phyloP scores from a whole-genome alignment of 1,284 basidiomycete species.

The Malassezia vespertilionis region DNA sequence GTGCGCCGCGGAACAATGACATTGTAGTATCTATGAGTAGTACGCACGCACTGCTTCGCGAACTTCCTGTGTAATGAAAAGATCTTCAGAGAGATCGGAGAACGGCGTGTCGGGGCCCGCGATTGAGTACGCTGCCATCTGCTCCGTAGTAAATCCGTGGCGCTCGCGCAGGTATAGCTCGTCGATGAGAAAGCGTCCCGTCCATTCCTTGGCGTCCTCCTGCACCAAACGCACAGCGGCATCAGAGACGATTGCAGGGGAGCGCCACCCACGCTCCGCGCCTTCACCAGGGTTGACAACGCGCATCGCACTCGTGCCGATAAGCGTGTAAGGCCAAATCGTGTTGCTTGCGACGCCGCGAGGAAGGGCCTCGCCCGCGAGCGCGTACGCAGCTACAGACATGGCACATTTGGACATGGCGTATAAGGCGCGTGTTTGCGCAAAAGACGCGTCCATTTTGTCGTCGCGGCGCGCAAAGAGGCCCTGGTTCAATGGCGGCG shows the following conservation, averaged over 20 bases:
- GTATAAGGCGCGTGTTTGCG: conserved; percentile 25
- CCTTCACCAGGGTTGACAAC: conserved; percentile 28
- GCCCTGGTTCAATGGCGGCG: conserved; percentile 28
- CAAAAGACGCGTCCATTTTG: conserved; percentile 24
- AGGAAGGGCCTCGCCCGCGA: conserved; percentile 35
- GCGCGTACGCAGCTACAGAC: conserved; percentile 33
- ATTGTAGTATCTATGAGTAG: conserved; percentile 10
- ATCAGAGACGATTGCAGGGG: conserved; percentile 37
- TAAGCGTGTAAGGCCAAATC: conserved; percentile 34
- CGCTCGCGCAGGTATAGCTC: conserved; percentile 38
- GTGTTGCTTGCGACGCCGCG: conserved; percentile 32
- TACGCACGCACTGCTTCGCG: conserved; percentile 23
- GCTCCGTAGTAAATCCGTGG: conserved; percentile 18
- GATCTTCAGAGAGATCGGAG: conserved; percentile 32
- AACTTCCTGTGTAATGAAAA: conserved; percentile 38
- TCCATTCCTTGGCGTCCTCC: conserved; percentile 20
- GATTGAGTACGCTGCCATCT: conserved; percentile 22
- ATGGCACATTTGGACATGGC: conserved; percentile 44
- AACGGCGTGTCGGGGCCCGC: conserved; percentile 23
- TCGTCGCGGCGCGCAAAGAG: conserved; percentile 5
- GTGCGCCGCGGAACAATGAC: conserved; percentile 27
- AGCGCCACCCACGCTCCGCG: conserved; percentile 26
- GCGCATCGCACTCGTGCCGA: conserved; percentile 37
- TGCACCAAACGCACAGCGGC: conserved; percentile 36
- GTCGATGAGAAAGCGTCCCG: conserved; percentile 37